Conservation (phyloP, 139 green algal species). For the Chlamydomonas sphaeroides region DNA sequence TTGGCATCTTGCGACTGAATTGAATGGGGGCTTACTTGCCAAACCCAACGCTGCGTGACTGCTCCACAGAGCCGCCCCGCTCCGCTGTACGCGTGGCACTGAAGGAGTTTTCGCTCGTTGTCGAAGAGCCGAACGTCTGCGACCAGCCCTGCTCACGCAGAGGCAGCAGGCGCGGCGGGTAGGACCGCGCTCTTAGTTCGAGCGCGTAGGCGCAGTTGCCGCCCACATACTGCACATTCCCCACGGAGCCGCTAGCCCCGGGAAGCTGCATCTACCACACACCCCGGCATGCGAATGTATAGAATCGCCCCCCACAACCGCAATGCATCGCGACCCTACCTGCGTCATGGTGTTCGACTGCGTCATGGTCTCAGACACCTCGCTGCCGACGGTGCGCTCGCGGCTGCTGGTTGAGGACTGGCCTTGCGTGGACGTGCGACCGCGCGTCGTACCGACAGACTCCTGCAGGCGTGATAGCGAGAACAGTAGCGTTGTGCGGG, state of each 20-base stretch:
- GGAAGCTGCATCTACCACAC: too few relatives aligned
- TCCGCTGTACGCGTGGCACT: background rate
- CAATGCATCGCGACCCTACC: background rate
- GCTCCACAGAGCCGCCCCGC: background rate
- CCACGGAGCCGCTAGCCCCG: too few relatives aligned
- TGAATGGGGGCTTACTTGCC: background rate
- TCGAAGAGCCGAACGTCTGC: background rate
- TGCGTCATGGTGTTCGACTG: background rate
- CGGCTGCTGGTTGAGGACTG: background rate
- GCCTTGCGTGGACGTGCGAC: background rate
- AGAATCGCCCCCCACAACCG: too few relatives aligned
- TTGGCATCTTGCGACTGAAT: too few relatives aligned
- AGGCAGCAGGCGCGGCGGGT: too few relatives aligned
- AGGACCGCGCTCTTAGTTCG: too few relatives aligned
- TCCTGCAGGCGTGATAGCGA: too few relatives aligned
- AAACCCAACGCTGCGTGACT: background rate
- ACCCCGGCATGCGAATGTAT: too few relatives aligned
- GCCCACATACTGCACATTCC: too few relatives aligned
- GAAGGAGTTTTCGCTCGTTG: background rate
- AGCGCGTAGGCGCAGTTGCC: too few relatives aligned
- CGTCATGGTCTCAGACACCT: slow-evolving; percentile 1
- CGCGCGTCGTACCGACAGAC: background rate
- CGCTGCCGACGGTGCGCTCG: slow-evolving; percentile 2
- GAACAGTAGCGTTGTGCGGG: too few relatives aligned
- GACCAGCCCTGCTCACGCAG: background rate